Evolutionary conservation across 2,329 filamentous ascomycete species (phyloP).

Genomic region (Calonectria pseudoreteaudii): DNA sequence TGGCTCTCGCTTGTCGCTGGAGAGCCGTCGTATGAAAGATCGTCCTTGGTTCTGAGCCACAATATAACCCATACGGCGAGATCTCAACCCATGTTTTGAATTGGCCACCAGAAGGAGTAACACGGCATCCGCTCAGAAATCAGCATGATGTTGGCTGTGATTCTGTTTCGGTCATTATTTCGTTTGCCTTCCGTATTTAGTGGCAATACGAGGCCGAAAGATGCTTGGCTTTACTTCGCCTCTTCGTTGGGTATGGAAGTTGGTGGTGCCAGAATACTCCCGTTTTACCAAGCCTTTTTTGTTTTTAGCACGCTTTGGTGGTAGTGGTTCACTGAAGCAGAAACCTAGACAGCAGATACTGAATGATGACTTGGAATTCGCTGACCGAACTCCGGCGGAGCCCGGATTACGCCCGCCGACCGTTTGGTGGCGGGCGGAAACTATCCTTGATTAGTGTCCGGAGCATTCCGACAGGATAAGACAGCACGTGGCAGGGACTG

Average conservation of each 20-base stretch:
- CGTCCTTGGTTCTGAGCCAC: neutral
- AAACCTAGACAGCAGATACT: neutral
- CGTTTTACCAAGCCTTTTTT: neutral
- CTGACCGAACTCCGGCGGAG: conserved; percentile 21
- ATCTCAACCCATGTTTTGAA: too few species aligned
- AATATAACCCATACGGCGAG: neutral
- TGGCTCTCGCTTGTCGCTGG: neutral
- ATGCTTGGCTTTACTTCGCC: neutral
- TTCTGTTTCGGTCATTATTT: neutral
- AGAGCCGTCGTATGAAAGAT: neutral
- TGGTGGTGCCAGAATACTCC: neutral
- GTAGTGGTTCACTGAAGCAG: neutral
- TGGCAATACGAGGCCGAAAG: neutral
- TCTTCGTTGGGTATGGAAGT: neutral
- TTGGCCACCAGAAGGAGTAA: too few species aligned
- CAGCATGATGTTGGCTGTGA: too few species aligned
- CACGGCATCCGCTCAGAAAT: neutral
- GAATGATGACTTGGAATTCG: neutral
- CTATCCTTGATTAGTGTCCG: neutral
- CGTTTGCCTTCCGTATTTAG: neutral
- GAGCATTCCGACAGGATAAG: neutral
- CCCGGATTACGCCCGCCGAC: neutral
- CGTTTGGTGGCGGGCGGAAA: conserved; percentile 1
- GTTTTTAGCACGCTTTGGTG: neutral
- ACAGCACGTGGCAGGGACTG: neutral